These are phyloP conservation scores for Pythium biforme DNA, from an alignment of 352 stramenopile genomes.

Conservation along the genomic window DNA sequence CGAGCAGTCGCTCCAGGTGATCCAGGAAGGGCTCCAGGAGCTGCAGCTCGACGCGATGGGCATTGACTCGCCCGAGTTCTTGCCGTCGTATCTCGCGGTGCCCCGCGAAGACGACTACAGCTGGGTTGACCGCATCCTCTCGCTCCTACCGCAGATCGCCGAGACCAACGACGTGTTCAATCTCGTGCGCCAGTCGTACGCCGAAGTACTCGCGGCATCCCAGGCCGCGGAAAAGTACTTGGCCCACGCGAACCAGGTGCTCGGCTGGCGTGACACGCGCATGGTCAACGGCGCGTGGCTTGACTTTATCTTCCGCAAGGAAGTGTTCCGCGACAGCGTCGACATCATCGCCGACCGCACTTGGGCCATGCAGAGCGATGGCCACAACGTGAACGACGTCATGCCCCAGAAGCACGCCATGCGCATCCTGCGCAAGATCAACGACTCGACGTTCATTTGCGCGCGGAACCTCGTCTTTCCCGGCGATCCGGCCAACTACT, in stretches of 20 bases:
- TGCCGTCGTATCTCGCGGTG: background rate
- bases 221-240: slow-evolving; percentile 8
- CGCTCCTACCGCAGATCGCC: slow-evolving; percentile 20
- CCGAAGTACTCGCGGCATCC: slow-evolving; percentile 11
- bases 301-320: slow-evolving; percentile 26
- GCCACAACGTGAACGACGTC: slow-evolving; percentile 21
- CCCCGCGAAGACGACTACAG: slow-evolving; percentile 14
- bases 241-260: slow-evolving; percentile 11
- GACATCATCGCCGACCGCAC: slow-evolving; percentile 16
- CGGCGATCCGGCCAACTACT: slow-evolving; percentile 25
- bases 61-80: background rate
- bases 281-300: slow-evolving; percentile 23
- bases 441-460: slow-evolving; percentile 27
- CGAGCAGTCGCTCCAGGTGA: background rate
- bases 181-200: slow-evolving; percentile 9
- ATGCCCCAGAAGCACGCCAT: slow-evolving; percentile 29
- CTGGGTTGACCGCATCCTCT: slow-evolving; percentile 17
- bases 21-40: slow-evolving; percentile 9
- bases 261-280: slow-evolving; percentile 10
- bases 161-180: slow-evolving; percentile 20
- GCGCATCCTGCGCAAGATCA: slow-evolving; percentile 22
- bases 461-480: slow-evolving; percentile 29
- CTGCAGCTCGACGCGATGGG: slow-evolving; percentile 13
- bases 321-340: slow-evolving; percentile 18
- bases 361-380: slow-evolving; percentile 24